phyloP scores from a whole-genome alignment of 2,329 filamentous ascomycete species.

The Penicillium sp. region DNA sequence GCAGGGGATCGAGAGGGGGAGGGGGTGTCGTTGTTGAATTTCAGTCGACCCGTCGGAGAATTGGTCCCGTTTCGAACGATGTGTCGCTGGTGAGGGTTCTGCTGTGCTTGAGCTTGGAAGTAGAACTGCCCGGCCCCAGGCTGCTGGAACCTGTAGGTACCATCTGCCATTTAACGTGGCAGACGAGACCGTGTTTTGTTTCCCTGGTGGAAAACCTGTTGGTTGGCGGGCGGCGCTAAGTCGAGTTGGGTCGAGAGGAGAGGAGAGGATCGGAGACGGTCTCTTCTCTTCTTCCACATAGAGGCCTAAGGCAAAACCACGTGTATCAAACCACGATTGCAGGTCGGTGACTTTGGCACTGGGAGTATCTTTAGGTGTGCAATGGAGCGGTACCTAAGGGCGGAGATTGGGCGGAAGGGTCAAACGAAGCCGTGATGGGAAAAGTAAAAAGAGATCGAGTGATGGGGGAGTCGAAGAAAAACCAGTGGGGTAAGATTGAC shows the following conservation, averaged over 20 bases:
- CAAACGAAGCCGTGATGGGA: conserved; percentile 21
- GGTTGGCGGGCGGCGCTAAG: conserved; percentile 26
- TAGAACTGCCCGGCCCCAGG: conserved; percentile 54
- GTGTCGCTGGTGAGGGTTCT: conserved; percentile 45
- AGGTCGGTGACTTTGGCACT: conserved; percentile 17
- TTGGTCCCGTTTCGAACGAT: conserved; percentile 47
- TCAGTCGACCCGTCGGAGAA: conserved; percentile 47
- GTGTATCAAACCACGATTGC: conserved; percentile 20
- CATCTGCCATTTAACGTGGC: conserved; percentile 57
- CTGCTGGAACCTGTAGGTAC: conserved; percentile 56
- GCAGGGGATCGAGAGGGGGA: conserved; percentile 51
- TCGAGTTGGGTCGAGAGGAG: conserved; percentile 30
- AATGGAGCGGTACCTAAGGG: conserved; percentile 27
- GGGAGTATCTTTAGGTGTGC: conserved; percentile 2
- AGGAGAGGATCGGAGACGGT: conserved; percentile 42
- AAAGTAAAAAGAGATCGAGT: not conserved
- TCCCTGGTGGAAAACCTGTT: conserved; percentile 30
- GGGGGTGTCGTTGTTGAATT: conserved; percentile 49
- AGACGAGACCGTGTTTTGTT: conserved; percentile 45
- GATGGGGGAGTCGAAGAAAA: conserved; percentile 6
- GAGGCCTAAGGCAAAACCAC: conserved; percentile 41
- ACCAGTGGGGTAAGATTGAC: conserved; percentile 14
- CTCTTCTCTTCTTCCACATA: conserved; percentile 53
- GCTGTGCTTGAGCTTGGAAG: conserved; percentile 47
- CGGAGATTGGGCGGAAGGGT: conserved; percentile 31